Percentiles rank a stretch among this genome's conserved stretches.
Conservation (phyloP, 208 protist species). For the Wallacemonas sp. region DNA sequence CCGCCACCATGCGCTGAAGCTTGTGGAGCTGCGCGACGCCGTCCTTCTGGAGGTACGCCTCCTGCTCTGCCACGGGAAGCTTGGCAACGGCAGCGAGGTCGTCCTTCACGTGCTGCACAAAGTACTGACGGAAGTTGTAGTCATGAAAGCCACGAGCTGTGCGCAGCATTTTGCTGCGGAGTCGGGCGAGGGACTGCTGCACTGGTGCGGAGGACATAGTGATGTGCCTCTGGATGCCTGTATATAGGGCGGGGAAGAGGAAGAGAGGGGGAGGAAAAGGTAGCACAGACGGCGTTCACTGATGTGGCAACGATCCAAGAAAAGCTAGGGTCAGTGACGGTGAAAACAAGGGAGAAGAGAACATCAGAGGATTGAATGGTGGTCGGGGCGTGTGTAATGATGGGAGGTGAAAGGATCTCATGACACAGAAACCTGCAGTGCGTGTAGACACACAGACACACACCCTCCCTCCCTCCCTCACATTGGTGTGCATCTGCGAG, state of each 20-base stretch:
- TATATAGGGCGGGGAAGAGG: constrained; percentile 5
- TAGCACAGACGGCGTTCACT: constrained; percentile 9
- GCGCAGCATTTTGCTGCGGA: constrained; percentile 57
- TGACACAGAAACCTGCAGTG: too few relatives aligned
- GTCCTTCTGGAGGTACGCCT: constrained; percentile 51
- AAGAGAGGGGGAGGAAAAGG: constrained; percentile 20
- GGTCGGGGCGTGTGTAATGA: too few relatives aligned
- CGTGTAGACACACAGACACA: too few relatives aligned
- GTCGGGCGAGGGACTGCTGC: constrained; percentile 41
- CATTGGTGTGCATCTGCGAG: too few relatives aligned
- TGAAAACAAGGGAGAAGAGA: too few relatives aligned
- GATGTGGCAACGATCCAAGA: too few relatives aligned
- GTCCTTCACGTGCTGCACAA: constrained; percentile 81
- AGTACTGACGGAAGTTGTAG: constrained; percentile 91
- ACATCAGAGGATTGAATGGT: too few relatives aligned
- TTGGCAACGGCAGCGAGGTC: constrained; percentile 57
- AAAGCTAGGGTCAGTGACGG: too few relatives aligned
- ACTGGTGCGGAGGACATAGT: constrained; percentile 25
- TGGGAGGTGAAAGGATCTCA: too few relatives aligned
- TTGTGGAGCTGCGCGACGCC: constrained; percentile 63
- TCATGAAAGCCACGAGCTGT: constrained; percentile 73
- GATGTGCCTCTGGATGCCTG: not conserved
- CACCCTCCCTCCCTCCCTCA: too few relatives aligned
- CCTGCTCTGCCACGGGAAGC: constrained; percentile 53
- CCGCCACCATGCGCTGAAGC: constrained; percentile 86